phyloP scores from a whole-genome alignment of 2,329 filamentous ascomycete genomes.

The Aspergillus jensenii region DNA sequence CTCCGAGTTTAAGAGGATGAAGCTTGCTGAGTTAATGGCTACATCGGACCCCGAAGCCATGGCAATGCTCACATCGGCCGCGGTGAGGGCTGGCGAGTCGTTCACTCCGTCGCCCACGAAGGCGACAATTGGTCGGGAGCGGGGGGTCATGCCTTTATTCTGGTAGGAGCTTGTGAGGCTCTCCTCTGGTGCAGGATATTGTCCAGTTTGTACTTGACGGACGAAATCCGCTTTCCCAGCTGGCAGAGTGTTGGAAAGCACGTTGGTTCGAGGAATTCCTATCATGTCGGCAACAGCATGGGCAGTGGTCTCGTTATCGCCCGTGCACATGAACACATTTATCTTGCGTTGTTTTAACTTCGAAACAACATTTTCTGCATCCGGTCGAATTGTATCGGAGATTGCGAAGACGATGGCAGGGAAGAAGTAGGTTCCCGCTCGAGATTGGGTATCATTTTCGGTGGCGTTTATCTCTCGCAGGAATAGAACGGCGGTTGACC shows the following conservation, averaged over 20 bases:
- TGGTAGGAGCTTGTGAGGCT: not conserved
- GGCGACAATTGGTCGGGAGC: constrained; percentile 61
- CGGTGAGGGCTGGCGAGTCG: constrained; percentile 76
- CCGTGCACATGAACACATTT: constrained; percentile 87
- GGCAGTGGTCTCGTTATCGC: constrained; percentile 85
- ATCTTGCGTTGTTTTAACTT: constrained; percentile 66
- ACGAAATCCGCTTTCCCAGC: constrained; percentile 65
- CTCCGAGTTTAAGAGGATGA: constrained; percentile 73
- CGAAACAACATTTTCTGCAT: constrained; percentile 65
- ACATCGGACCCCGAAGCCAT: constrained; percentile 80
- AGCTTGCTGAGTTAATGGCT: constrained; percentile 76
- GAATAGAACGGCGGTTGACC: constrained; percentile 47
- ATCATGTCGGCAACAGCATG: constrained; percentile 72
- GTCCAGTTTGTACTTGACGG: constrained; percentile 34
- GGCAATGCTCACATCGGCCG: constrained; percentile 80
- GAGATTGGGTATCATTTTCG: not conserved
- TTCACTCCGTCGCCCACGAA: constrained; percentile 90
- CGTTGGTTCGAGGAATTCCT: constrained; percentile 70
- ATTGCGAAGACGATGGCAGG: constrained; percentile 71
- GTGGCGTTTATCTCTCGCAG: constrained; percentile 28
- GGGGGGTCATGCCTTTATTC: constrained; percentile 22
- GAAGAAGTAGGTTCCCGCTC: constrained; percentile 26
- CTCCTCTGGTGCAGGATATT: not conserved
- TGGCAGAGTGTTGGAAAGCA: constrained; percentile 85
- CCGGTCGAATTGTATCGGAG: constrained; percentile 75